Percentiles rank a stretch among this genome's conserved stretches.
Conservation (phyloP, 2,329 filamentous ascomycete genomes). For the Colletotrichum salicis region DNA sequence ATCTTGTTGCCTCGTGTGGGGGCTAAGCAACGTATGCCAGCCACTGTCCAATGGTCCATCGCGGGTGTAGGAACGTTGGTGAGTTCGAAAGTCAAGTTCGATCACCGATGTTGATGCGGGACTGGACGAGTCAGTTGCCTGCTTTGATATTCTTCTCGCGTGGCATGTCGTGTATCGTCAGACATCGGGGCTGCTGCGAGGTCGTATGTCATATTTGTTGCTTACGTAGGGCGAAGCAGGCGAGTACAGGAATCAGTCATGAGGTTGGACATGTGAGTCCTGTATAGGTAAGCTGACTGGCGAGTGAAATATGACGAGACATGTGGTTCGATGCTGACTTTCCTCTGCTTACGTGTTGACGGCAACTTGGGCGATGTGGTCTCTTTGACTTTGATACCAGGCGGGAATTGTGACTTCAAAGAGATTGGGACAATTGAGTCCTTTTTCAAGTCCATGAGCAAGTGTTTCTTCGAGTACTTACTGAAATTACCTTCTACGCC, state of each 20-base stretch:
- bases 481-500: no score
- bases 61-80: neutral
- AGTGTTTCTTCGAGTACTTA: neutral
- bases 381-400: neutral
- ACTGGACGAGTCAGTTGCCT: neutral
- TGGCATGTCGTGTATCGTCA: neutral
- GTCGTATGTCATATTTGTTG: neutral
- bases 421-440: no score
- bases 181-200: neutral
- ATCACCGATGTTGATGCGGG: neutral
- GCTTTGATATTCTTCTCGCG: neutral
- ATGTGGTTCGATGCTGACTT: neutral
- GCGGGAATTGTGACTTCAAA: no score
- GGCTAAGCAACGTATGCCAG: neutral
- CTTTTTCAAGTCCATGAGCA: neutral
- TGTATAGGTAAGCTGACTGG: neutral
- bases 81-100: neutral
- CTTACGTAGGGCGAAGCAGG: neutral
- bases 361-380: no score
- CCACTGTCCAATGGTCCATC: neutral
- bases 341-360: neutral
- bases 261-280: slow-evolving; percentile 40
- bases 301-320: neutral
- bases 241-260: neutral
- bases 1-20: neutral